phyloP scores from a whole-genome alignment of 2,329 filamentous ascomycete genomes.

The Aotearoamyces nothofagi region DNA sequence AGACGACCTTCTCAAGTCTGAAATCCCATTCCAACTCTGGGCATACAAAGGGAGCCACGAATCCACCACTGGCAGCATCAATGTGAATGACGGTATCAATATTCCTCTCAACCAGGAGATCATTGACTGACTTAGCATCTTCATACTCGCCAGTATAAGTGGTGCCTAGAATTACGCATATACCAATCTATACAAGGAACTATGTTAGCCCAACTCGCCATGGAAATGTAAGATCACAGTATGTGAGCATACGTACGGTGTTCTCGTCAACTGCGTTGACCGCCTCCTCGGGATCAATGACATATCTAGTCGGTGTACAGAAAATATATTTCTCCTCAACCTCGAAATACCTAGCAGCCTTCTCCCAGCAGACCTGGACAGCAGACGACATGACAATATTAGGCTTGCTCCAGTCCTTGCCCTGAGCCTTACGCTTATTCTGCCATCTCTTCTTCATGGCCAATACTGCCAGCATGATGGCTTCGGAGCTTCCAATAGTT shows the following conservation, averaged over 20 bases:
- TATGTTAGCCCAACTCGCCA: too few species aligned
- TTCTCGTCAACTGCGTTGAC: constrained; percentile 49
- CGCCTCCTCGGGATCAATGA: constrained; percentile 47
- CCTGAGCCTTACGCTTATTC: constrained; percentile 68
- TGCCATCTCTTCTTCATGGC: constrained; percentile 96
- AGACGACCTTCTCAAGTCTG: constrained; percentile 72
- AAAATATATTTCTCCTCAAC: constrained; percentile 74
- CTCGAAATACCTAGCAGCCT: constrained; percentile 79
- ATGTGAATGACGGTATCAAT: constrained; percentile 84
- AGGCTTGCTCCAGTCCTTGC: constrained; percentile 65
- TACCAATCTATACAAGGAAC: constrained; percentile 58
- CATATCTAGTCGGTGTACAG: constrained; percentile 44
- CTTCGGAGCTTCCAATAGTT: constrained; percentile 79
- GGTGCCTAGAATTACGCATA: constrained; percentile 79
- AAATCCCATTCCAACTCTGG: constrained; percentile 87
- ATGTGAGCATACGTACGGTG: constrained; percentile 39
- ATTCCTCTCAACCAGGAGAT: constrained; percentile 59
- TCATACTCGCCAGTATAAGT: constrained; percentile 96
- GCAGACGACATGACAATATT: constrained; percentile 95
- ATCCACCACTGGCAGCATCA: constrained; percentile 82
- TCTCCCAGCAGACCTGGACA: constrained; percentile 96
- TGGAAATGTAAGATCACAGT: too few species aligned
- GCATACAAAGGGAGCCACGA: constrained; percentile 82
- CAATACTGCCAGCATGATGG: constrained; percentile 67
- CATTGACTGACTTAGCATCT: constrained; percentile 83